Evolutionary conservation across 768 basidiomycete genomes (phyloP), one percentile per base, ranked within the genome.

Genomic region (Dacryopinax primogenitus): DNA sequence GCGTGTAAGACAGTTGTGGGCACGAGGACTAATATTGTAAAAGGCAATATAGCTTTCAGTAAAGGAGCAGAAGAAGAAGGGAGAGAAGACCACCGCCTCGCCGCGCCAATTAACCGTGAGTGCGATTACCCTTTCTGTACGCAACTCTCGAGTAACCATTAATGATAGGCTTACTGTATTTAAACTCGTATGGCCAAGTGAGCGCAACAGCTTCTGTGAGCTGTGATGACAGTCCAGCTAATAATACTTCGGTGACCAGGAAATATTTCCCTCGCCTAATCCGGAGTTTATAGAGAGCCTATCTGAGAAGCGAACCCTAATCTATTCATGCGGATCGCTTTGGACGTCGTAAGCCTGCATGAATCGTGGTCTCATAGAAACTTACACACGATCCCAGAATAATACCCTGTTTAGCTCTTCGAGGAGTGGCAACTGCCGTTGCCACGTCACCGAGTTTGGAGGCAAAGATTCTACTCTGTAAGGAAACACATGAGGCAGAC

Each of bases 301-400:
- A 11, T 74, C 76, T 2, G 76, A 79, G 33, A 82, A 82, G 65
- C 83, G 88, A 68, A 77, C 87, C 1, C 77, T 97, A 32, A 84
- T 97, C 1, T 96, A 95, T 73, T 93, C 91, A 1, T 93, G 92
- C 72, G 93, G 93, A 3, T 95, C 92, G 1, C 77, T 97, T 7
- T 97, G 91, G 91, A 97, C 93, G 15, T 92, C 89, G 90, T 86
- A 63, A 62, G 79, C 44, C 61, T 51, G 7, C 32, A 58, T 33
- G 37, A 51, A 33, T 4, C 28, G 62, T 23, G 66, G 28, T 65
- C 18, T 34, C 69, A 23, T 64, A 1, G 39, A n/a, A n/a, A n/a
- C n/a, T n/a, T 18, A 30, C 18, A 7, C 35, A 39, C 23, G 1
- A 63, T 7, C 63, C 35, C 26, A 90, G 89, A 69, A 89, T 96